These are phyloP conservation scores for Dunaliella salina DNA, from an alignment of 163 green algal genomes.

Conservation along the genomic window DNA sequence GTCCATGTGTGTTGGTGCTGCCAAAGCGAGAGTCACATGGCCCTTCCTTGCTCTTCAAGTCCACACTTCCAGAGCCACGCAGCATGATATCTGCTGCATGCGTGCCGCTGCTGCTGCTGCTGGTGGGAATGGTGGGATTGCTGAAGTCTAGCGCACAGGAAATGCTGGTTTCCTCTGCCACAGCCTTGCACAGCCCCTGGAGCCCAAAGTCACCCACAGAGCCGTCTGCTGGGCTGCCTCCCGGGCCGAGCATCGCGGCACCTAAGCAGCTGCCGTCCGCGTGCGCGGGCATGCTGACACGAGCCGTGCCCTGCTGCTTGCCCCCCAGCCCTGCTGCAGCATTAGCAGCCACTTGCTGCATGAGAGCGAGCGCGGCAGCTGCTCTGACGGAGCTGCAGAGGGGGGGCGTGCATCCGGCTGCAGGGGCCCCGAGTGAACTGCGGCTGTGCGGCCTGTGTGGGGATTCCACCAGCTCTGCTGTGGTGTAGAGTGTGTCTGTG, in stretches of 20 bases:
- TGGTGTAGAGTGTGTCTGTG: conserved; percentile 55
- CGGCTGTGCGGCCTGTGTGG: background rate
- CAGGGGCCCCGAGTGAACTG: background rate
- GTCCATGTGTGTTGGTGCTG: background rate
- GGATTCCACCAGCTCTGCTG: conserved; percentile 25
- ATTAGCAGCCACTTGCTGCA: background rate
- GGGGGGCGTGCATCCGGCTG: too few species aligned
- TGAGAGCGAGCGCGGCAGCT: background rate
- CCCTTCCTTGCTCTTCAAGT: background rate
- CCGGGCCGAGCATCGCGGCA: background rate
- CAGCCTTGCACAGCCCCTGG: background rate
- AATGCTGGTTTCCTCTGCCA: background rate
- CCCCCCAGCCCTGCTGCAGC: background rate
- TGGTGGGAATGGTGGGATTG: background rate
- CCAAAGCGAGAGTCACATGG: background rate
- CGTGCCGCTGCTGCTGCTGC: background rate
- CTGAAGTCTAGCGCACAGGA: background rate
- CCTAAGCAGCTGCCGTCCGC: background rate
- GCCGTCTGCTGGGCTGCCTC: background rate
- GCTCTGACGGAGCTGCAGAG: background rate
- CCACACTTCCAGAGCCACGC: conserved; percentile 34
- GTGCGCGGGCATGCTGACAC: too few species aligned
- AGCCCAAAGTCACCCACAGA: background rate
- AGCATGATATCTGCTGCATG: background rate
- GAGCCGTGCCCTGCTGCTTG: background rate